phyloP scores from a whole-genome alignment of 202 grass and related monocot species.

The Schoenoplectus tabernaemontani region DNA sequence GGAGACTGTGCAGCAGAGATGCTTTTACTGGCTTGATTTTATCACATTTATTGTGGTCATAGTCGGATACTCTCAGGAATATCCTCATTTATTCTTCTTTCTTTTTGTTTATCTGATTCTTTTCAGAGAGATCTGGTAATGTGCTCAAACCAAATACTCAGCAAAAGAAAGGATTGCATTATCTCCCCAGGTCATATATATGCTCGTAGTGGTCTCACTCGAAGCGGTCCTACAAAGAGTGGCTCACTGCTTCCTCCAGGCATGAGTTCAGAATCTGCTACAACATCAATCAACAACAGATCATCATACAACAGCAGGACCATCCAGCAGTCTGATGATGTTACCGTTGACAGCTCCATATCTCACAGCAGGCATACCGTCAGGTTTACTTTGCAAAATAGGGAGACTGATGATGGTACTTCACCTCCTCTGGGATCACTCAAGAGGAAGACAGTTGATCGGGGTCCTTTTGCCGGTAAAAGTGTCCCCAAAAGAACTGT shows the following conservation, averaged over 20 bases:
- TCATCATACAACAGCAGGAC: constrained; percentile 66
- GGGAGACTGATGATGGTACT: constrained; percentile 67
- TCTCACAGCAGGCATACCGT: constrained; percentile 56
- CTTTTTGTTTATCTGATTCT: not conserved
- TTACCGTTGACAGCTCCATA: constrained; percentile 87
- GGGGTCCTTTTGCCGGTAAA: constrained; percentile 67
- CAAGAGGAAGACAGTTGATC: constrained; percentile 71
- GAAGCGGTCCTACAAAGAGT: constrained; percentile 18
- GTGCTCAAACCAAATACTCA: constrained; percentile 88
- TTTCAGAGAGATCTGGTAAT: constrained; percentile 64
- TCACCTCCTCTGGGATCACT: constrained; percentile 58
- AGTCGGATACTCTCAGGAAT: not conserved
- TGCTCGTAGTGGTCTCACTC: constrained; percentile 5
- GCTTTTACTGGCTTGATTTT: not conserved
- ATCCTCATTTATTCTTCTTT: constrained; percentile 1
- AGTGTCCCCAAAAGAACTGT: constrained; percentile 49
- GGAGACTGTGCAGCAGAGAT: not conserved
- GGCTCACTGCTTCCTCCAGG: constrained; percentile 45
- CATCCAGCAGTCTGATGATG: constrained; percentile 81
- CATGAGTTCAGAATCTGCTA: constrained; percentile 93
- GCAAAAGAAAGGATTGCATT: constrained; percentile 64
- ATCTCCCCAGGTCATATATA: constrained; percentile 44
- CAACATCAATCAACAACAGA: constrained; percentile 92
- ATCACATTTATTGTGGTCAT: not conserved
- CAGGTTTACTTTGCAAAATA: constrained; percentile 55